Percentiles rank a stretch among this genome's conserved stretches.
Evolutionary conservation across 108 stramenopile genomes (phyloP).

Genomic region (Cyclotella baltica): DNA sequence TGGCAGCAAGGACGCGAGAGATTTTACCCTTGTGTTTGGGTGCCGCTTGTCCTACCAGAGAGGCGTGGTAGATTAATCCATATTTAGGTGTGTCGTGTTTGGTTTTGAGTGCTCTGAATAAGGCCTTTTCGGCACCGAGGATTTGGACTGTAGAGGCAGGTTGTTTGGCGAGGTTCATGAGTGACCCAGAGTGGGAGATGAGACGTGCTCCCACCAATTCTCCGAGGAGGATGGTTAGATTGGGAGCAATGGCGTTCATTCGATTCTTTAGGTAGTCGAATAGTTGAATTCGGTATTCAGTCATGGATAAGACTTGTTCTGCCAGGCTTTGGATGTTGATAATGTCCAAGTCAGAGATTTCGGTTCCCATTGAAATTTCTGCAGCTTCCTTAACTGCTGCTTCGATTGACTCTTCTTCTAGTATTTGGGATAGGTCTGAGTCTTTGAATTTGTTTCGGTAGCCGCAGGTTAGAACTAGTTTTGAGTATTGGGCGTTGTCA

Average conservation of each 20-base stretch:
- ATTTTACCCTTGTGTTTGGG: conserved; percentile 99
- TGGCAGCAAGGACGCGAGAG: conserved; percentile 98
- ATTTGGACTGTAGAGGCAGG: conserved; percentile 99
- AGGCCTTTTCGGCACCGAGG: conserved; percentile 99
- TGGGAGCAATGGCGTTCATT: conserved; percentile 99
- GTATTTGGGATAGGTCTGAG: conserved; percentile 91
- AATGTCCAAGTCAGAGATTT: conserved; percentile 96
- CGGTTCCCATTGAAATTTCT: conserved; percentile 99
- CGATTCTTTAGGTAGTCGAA: conserved; percentile 99
- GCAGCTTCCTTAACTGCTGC: conserved; percentile 97
- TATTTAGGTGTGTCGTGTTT: conserved; percentile 99
- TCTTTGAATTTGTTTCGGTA: conserved; percentile 85
- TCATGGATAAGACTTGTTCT: conserved; percentile 96
- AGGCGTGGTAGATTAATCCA: conserved; percentile 99
- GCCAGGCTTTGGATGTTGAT: conserved; percentile 93
- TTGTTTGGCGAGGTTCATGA: conserved; percentile 99
- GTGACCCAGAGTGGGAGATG: conserved; percentile 98
- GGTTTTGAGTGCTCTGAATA: conserved; percentile 99
- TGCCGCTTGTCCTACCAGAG: conserved; percentile 98
- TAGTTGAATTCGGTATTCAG: conserved; percentile 98
- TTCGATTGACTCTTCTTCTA: conserved; percentile 91
- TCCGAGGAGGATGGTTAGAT: conserved; percentile 98
- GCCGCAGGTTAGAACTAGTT: conserved; percentile 93
- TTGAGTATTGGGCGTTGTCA: conserved; percentile 97
- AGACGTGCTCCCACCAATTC: conserved; percentile 99